Percentiles rank a stretch among this genome's conserved stretches.
These are phyloP conservation scores for Plasmodium gallinaceum DNA, from an alignment of 169 alveolate species.

Conservation along the genomic window DNA sequence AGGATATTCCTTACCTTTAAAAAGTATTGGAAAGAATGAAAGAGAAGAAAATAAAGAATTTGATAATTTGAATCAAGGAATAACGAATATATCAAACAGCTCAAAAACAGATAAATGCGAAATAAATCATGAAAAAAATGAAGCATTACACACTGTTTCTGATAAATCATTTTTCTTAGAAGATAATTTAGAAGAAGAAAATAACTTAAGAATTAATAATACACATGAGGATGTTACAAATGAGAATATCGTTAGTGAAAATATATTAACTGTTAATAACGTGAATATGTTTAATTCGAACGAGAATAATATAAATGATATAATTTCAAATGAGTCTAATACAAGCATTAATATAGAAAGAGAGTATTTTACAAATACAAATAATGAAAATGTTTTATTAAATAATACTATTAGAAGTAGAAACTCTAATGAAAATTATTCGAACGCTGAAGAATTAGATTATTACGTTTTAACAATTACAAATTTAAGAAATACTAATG, in stretches of 20 bases:
- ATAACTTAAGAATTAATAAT: neutral
- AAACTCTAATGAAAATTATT: neutral
- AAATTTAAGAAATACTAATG: conserved; percentile 24
- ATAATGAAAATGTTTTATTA: neutral
- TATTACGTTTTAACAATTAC: conserved; percentile 53
- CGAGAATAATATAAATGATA: conserved; percentile 4
- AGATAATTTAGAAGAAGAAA: neutral
- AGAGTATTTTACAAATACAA: conserved; percentile 2
- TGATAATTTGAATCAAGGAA: neutral
- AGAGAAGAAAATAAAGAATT: neutral
- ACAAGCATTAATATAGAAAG: conserved; percentile 13
- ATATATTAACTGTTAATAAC: too few relatives aligned
- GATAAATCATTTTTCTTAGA: neutral
- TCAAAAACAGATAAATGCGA: neutral
- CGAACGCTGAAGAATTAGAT: conserved; percentile 45
- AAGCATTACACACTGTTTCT: neutral
- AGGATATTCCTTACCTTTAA: neutral
- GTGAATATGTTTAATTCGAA: neutral
- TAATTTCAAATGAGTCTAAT: neutral
- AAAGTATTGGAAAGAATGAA: neutral
- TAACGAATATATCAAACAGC: neutral
- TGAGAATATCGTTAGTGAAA: neutral
- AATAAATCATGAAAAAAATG: neutral
- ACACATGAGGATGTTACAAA: neutral
- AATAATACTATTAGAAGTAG: neutral